Percentiles rank a stretch among this genome's conserved stretches.
These are phyloP conservation scores for Ceratocystis lukuohia DNA, from an alignment of 2,329 filamentous ascomycete species.

Conservation along the genomic window DNA sequence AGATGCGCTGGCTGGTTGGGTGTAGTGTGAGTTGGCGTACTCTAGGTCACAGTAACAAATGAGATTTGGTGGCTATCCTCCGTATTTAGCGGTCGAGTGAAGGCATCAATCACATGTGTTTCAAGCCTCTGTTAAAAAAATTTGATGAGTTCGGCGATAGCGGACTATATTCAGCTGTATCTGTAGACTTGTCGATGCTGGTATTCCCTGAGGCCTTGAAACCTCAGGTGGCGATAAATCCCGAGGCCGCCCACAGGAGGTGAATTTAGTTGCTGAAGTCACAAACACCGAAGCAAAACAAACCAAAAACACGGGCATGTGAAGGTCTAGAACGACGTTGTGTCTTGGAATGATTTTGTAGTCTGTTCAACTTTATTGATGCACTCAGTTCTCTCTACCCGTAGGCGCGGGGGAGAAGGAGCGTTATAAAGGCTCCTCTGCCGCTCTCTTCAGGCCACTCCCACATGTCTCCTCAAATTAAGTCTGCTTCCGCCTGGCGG, in stretches of 20 bases:
- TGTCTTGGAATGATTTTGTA: not conserved
- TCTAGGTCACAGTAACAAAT: not conserved
- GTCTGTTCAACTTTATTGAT: not conserved
- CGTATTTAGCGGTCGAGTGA: not conserved
- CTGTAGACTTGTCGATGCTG: not conserved
- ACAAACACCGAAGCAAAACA: not conserved
- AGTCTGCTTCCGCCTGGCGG: not conserved
- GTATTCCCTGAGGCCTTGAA: not conserved
- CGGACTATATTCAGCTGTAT: not conserved
- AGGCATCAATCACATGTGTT: not conserved
- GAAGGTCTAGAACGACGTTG: not conserved
- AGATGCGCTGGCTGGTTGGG: not conserved
- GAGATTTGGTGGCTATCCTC: not conserved
- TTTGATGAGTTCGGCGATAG: not conserved
- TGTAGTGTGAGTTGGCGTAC: not conserved
- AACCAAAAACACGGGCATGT: not conserved
- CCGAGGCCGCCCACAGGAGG: not conserved
- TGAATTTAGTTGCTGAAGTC: not conserved
- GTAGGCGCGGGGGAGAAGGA: not conserved
- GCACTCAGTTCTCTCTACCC: not conserved
- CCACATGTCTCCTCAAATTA: not conserved
- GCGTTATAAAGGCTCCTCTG: not conserved
- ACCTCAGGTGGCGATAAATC: constrained; percentile 6
- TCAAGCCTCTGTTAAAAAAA: not conserved
- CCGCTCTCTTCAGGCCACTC: not conserved